Evolutionary conservation across 306 rosid species (phyloP).

Genomic region (Dryas drummondii): DNA sequence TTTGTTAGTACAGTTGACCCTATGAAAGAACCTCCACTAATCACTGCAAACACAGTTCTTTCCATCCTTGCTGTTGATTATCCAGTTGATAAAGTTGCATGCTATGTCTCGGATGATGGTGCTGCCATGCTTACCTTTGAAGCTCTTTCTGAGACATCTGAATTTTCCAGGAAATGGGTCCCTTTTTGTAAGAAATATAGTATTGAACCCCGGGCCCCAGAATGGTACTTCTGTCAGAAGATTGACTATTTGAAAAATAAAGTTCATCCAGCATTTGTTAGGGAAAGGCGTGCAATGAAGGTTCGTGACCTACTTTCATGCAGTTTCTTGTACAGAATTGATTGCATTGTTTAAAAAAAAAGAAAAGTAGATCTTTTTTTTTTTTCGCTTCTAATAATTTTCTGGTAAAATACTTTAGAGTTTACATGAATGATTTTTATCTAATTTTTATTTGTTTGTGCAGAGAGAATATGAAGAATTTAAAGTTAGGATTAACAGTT

Average conservation of each 20-base stretch:
- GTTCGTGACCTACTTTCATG: slow-evolving; percentile 34
- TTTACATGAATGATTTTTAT: slow-evolving; percentile 10
- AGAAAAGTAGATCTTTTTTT: not conserved
- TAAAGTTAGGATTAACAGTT: slow-evolving; percentile 78
- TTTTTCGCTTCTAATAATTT: not conserved
- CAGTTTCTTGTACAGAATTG: not conserved
- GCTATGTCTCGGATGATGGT: slow-evolving; percentile 99
- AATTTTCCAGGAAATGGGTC: slow-evolving; percentile 90
- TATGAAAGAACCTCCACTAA: slow-evolving; percentile 89
- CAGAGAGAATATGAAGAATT: slow-evolving; percentile 97
- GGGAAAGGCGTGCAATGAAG: slow-evolving; percentile 98
- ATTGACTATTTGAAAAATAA: slow-evolving; percentile 85
- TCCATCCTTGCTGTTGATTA: slow-evolving; percentile 93
- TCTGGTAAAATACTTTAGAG: not conserved
- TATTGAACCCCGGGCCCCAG: slow-evolving; percentile 95
- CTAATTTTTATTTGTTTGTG: slow-evolving; percentile 5
- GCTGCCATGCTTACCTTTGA: slow-evolving; percentile 99
- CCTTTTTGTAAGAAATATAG: slow-evolving; percentile 78
- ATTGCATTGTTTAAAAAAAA: too few species aligned
- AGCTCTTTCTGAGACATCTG: slow-evolving; percentile 96
- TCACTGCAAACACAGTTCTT: slow-evolving; percentile 92
- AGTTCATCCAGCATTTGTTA: slow-evolving; percentile 88
- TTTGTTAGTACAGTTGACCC: slow-evolving; percentile 99
- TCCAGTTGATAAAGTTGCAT: slow-evolving; percentile 91
- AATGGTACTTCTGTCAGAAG: slow-evolving; percentile 86